Percentiles rank a stretch among this genome's conserved stretches.
Conservation (phyloP, 108 stramenopile genomes). For the Skeletonema grethae region DNA sequence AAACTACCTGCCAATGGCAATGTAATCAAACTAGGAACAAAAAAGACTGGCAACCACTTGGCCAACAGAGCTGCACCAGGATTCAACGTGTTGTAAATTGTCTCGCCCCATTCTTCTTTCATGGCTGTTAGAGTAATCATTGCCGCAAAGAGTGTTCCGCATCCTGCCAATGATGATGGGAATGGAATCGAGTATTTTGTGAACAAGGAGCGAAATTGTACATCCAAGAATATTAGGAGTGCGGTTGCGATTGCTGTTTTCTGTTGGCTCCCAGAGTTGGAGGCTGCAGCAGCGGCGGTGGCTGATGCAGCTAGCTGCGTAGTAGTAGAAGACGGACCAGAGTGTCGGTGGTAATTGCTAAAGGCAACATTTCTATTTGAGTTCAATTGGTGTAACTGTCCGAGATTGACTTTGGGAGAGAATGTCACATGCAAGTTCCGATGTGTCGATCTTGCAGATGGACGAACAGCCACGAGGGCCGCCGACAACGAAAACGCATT, state of each 20-base stretch:
- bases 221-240: constrained; percentile 55
- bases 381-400: not conserved
- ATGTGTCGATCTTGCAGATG: not conserved
- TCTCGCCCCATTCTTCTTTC: constrained; percentile 23
- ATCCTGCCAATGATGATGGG: constrained; percentile 49
- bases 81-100: constrained; percentile 30
- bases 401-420: not conserved
- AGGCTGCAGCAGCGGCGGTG: not conserved
- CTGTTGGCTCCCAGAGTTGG: not conserved
- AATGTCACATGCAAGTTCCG: not conserved
- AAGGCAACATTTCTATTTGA: not conserved
- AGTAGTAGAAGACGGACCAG: not conserved
- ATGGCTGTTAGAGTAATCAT: constrained; percentile 28
- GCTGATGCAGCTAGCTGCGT: not conserved
- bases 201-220: constrained; percentile 59
- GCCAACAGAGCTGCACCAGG: constrained; percentile 43
- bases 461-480: not conserved
- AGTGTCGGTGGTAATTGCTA: not conserved
- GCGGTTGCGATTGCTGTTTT: constrained; percentile 38
- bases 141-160: constrained; percentile 28
- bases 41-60: constrained; percentile 52
- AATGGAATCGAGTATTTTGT: constrained; percentile 36
- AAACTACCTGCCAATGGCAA: constrained; percentile 49
- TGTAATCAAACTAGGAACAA: constrained; percentile 48
- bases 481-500: not conserved